phyloP scores from a whole-genome alignment of 2,329 filamentous ascomycete genomes.

The Cladosporium oxysporum region DNA sequence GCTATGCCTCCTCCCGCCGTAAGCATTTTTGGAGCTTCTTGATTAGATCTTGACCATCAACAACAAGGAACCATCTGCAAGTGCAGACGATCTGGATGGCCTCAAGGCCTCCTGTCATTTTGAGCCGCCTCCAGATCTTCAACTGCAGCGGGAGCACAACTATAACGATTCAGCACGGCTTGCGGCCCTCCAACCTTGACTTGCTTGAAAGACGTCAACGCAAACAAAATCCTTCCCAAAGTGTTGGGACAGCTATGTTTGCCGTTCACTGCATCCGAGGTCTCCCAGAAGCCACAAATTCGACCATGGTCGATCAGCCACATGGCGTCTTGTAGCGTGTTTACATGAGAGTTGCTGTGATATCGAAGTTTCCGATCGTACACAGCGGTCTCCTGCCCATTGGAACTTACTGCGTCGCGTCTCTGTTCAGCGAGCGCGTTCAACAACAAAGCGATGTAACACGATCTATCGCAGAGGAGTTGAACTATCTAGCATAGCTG shows the following conservation, averaged over 20 bases:
- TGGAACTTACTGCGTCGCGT: background rate
- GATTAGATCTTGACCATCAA: background rate
- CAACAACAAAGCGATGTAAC: background rate
- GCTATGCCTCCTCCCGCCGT: background rate
- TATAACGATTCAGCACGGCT: background rate
- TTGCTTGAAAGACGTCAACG: background rate
- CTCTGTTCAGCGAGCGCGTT: background rate
- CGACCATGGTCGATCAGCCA: background rate
- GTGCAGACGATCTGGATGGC: background rate
- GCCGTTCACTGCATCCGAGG: background rate
- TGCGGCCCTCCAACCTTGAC: background rate
- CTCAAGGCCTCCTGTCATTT: background rate
- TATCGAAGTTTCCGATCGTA: background rate
- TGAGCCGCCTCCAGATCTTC: background rate
- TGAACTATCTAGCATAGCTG: background rate
- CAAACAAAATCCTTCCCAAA: background rate
- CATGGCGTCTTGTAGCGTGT: slow-evolving; percentile 7
- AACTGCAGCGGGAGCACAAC: background rate
- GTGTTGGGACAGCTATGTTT: background rate
- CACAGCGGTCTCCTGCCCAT: background rate
- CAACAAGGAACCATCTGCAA: background rate
- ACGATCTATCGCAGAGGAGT: background rate
- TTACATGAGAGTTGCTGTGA: background rate
- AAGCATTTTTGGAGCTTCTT: background rate
- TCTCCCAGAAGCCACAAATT: background rate